Evolutionary conservation across 495 filamentous ascomycete genomes (phyloP).

Genomic region (Aspergillus avenaceus): DNA sequence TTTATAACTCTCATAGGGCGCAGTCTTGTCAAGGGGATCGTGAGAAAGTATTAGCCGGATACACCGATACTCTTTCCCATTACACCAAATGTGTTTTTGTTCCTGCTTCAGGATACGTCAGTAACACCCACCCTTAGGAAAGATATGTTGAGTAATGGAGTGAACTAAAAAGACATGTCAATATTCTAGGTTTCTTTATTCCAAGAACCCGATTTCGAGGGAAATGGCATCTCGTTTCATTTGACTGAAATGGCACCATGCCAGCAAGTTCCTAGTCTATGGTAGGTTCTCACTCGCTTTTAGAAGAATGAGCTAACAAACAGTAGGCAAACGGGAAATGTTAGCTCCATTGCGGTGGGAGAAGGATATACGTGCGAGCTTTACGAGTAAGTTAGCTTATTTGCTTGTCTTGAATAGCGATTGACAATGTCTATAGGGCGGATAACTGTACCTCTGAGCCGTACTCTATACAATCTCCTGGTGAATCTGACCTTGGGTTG

Average conservation of each 20-base stretch:
- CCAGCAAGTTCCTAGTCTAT: not conserved
- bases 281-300: not conserved
- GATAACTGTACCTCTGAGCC: too few relatives aligned
- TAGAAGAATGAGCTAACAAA: not conserved
- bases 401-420: too few relatives aligned
- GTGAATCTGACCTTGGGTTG: too few relatives aligned
- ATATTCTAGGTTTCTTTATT: not conserved
- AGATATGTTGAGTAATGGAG: not conserved
- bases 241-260: not conserved
- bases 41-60: not conserved
- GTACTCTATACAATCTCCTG: too few relatives aligned
- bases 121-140: not conserved
- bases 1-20: too few relatives aligned
- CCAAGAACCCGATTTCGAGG: not conserved
- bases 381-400: not conserved
- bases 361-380: not conserved
- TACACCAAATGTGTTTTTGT: not conserved
- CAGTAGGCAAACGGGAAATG: not conserved
- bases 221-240: not conserved
- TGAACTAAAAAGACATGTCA: not conserved
- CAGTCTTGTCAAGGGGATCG: not conserved
- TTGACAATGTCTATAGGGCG: too few relatives aligned
- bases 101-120: not conserved
- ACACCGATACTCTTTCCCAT: not conserved
- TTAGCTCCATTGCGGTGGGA: not conserved